Evolutionary conservation across 2,329 filamentous ascomycete species (phyloP), one percentile per base, ranked within the genome.

Genomic region (Aspergillus pseudoterreus): DNA sequence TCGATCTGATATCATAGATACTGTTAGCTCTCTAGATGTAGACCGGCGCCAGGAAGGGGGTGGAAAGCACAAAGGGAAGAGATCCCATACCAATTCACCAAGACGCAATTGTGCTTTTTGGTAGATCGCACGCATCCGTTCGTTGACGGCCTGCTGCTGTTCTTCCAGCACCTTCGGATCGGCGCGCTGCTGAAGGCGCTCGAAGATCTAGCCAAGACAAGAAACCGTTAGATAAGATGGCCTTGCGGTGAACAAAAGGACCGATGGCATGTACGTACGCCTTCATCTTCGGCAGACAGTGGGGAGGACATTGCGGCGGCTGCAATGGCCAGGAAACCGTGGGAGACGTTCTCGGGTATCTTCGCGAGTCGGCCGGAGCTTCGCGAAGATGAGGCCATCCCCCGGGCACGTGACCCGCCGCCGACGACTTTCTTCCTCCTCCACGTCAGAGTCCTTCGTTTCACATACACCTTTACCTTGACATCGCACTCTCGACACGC

Each of bases 41-140:
- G 36, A 43, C 44, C 19, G 17, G 44, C 38, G 14, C 15, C 43
- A 50, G 47, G 33, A n/a, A 48, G 33, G 41, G 24, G 48, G 6
- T 49, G 19, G 38, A 30, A 24, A 41, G 24, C 21, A 14, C 21
- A 49, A 49, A 48, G 24, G 39, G 45, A 30, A 44, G 53, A 35
- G 43, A 22, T 45, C 15, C 49, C 76, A 53, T 74, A 88, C 86
- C 73, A 90, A 71, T 68, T 88, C 83, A 35, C 76, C 78, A 50
- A 88, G 76, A 50, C 85, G 78, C 59, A 79, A 70, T 65, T 88
- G 84, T 17, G 83, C 80, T 66, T 82, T 83, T 59, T 82, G 75
- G 57, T 83, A 79, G 54, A 84, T 82, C 22, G 76, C 74, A 58
- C 78, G 73, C 19, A 82, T 73, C 46, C 81, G 77, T 62, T 82